A percentile compares a stretch with the other conserved stretches of the same genome.
Evolutionary conservation across 2,329 filamentous ascomycete species (phyloP).

Genomic region (Pestalotiopsis sp.): DNA sequence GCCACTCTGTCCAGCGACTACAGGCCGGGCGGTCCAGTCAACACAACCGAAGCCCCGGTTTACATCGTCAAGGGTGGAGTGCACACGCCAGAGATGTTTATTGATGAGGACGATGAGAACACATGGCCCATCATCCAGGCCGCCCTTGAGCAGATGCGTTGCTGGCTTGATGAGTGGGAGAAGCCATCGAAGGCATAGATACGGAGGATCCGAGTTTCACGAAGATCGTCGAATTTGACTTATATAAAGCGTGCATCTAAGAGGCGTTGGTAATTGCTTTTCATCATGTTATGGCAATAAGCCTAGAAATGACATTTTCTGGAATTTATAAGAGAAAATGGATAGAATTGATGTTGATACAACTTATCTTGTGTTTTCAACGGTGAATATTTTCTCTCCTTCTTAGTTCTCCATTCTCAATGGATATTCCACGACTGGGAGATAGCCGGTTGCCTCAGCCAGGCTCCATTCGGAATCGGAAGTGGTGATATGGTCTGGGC

Average conservation of each 20-base stretch:
- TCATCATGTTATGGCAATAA: neutral
- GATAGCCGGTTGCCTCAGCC: neutral
- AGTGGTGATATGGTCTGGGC: neutral
- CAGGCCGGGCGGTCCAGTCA: slow-evolving; percentile 19
- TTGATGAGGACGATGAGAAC: slow-evolving; percentile 13
- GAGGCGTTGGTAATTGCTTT: neutral
- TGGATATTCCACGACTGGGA: neutral
- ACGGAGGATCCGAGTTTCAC: neutral
- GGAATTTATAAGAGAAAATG: neutral
- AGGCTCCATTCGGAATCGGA: neutral
- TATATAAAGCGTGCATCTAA: neutral
- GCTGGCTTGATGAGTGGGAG: slow-evolving; percentile 19
- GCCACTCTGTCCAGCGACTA: slow-evolving; percentile 18
- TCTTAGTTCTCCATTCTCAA: neutral
- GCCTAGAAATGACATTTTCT: neutral
- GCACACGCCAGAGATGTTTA: slow-evolving; percentile 18
- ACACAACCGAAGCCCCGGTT: slow-evolving; percentile 16
- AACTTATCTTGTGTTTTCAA: neutral
- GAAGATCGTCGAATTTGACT: neutral
- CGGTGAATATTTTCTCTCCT: neutral
- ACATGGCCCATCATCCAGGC: slow-evolving; percentile 14
- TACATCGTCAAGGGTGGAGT: slow-evolving; percentile 19
- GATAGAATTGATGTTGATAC: neutral
- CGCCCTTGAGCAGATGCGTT: slow-evolving; percentile 19
- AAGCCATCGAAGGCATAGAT: neutral